These are phyloP conservation scores for Trichoderma endophyticum DNA, from an alignment of 2,329 filamentous ascomycete species.

Conservation along the genomic window DNA sequence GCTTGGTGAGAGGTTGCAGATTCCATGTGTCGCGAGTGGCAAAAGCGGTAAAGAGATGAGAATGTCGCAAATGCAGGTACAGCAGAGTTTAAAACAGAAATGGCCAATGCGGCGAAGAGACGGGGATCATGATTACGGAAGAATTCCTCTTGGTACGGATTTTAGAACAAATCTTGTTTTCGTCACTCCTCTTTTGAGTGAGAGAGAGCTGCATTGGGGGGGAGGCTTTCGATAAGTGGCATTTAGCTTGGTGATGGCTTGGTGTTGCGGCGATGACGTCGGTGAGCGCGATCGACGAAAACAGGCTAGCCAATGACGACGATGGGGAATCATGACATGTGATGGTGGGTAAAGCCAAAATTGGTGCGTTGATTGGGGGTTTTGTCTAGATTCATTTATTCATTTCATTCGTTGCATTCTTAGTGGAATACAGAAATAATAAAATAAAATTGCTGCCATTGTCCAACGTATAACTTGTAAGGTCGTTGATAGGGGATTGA, in stretches of 20 bases:
- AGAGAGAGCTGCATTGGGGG: not conserved
- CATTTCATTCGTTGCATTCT: not conserved
- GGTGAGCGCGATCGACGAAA: conserved; percentile 3
- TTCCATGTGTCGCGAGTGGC: not conserved
- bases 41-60: not conserved
- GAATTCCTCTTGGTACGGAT: not conserved
- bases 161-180: not conserved
- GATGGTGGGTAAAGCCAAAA: not conserved
- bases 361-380: not conserved
- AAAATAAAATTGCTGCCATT: not conserved
- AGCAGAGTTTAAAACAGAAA: not conserved
- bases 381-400: not conserved
- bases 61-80: not conserved
- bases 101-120: not conserved
- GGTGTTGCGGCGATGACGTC: conserved; percentile 14
- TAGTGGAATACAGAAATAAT: not conserved
- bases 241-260: not conserved
- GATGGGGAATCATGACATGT: not conserved
- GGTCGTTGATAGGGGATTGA: not conserved
- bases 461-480: not conserved
- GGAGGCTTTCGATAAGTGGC: not conserved
- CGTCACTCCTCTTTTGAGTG: not conserved
- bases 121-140: not conserved
- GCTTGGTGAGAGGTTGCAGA: not conserved
- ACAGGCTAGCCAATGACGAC: conserved; percentile 4